Conservation (phyloP, 306 rosid species). For the Citrullus amarus region DNA sequence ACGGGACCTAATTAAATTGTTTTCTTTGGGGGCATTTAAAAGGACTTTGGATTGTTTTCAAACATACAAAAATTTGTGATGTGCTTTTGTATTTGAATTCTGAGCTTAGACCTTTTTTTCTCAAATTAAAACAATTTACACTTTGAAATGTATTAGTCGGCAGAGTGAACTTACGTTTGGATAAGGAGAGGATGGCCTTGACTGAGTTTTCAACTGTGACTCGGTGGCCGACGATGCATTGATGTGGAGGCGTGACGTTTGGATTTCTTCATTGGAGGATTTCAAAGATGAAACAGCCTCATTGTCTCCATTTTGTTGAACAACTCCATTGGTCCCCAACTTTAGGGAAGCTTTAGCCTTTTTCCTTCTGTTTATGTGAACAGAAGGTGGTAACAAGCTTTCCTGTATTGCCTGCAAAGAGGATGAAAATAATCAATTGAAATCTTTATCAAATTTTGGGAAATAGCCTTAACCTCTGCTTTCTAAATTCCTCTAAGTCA, state of each 20-base stretch:
- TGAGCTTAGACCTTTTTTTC: neutral
- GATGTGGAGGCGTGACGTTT: conserved; percentile 17
- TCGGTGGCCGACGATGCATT: conserved; percentile 21
- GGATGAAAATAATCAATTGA: neutral
- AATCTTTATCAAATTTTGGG: neutral
- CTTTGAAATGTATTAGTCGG: neutral
- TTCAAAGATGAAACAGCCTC: conserved; percentile 22
- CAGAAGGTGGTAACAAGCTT: conserved; percentile 64
- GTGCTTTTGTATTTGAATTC: neutral
- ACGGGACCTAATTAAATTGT: neutral
- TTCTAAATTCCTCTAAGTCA: neutral
- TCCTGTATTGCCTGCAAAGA: conserved; percentile 73
- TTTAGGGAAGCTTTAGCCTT: conserved; percentile 41
- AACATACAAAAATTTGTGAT: neutral
- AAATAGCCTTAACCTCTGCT: neutral
- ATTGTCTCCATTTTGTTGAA: conserved; percentile 20
- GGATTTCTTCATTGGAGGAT: conserved; percentile 19
- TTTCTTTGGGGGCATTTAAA: neutral
- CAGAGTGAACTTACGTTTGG: conserved; percentile 46
- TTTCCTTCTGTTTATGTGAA: conserved; percentile 45
- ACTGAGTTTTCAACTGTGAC: conserved; percentile 22
- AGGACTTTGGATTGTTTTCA: neutral
- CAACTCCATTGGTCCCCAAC: conserved; percentile 35
- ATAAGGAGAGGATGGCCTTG: conserved; percentile 43
- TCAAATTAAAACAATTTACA: neutral